These are phyloP conservation scores for Anisodus tanguticus DNA, from an alignment of 257 asterid genomes.

Conservation along the genomic window DNA sequence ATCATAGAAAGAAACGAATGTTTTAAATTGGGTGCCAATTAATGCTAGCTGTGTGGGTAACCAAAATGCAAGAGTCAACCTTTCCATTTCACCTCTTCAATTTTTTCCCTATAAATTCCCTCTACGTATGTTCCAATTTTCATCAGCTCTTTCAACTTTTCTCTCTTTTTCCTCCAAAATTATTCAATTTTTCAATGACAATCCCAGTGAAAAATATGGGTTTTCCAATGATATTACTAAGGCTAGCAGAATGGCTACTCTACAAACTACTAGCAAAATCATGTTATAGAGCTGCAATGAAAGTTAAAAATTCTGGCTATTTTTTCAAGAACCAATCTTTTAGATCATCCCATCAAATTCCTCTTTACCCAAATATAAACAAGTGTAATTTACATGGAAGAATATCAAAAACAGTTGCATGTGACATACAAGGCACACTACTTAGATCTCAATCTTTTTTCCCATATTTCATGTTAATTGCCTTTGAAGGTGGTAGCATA, in stretches of 20 bases:
- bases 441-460: slow-evolving; percentile 64
- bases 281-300: slow-evolving; percentile 61
- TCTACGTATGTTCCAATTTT: slow-evolving; percentile 36
- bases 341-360: slow-evolving; percentile 36
- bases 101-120: slow-evolving; percentile 56
- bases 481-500: slow-evolving; percentile 89
- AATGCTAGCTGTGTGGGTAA: slow-evolving; percentile 59
- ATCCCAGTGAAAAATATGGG: slow-evolving; percentile 52
- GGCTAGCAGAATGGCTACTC: slow-evolving; percentile 59
- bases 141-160: slow-evolving; percentile 33
- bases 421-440: slow-evolving; percentile 62
- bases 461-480: slow-evolving; percentile 92
- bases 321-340: slow-evolving; percentile 44
- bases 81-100: not conserved
- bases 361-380: slow-evolving; percentile 40
- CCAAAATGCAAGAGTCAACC: slow-evolving; percentile 41
- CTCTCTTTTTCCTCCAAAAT: slow-evolving; percentile 27
- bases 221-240: slow-evolving; percentile 61
- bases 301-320: slow-evolving; percentile 54
- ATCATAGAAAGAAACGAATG: slow-evolving; percentile 8
- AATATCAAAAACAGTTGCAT: slow-evolving; percentile 52
- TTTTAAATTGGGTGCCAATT: slow-evolving; percentile 47
- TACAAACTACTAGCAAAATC: slow-evolving; percentile 69
- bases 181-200: slow-evolving; percentile 37
- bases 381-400: too few species aligned